These are phyloP conservation scores for Aspergillus tanneri DNA, from an alignment of 2,329 filamentous ascomycete genomes.

Conservation along the genomic window DNA sequence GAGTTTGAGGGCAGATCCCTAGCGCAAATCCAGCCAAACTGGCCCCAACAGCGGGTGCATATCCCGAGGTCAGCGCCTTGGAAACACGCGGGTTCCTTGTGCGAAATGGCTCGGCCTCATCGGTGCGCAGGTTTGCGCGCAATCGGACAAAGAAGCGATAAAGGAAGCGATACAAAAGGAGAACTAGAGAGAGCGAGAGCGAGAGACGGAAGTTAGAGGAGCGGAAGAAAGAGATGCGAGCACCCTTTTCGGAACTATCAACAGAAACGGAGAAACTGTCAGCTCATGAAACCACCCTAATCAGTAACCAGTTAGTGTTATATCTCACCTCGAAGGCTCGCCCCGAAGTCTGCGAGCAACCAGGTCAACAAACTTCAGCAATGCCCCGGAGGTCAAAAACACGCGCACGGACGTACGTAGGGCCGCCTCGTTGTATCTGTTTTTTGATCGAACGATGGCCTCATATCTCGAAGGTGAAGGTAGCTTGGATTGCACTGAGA, in stretches of 20 bases:
- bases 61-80: constrained; percentile 72
- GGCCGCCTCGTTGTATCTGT: constrained; percentile 69
- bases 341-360: constrained; percentile 37
- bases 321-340: constrained; percentile 15
- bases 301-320: neutral
- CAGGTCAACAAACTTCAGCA: constrained; percentile 62
- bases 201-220: constrained; percentile 75
- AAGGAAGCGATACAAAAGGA: constrained; percentile 84
- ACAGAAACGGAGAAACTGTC: constrained; percentile 1
- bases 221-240: constrained; percentile 44
- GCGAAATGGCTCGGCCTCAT: constrained; percentile 78
- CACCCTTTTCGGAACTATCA: constrained; percentile 30
- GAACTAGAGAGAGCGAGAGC: constrained; percentile 76
- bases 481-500: constrained; percentile 56
- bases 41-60: constrained; percentile 86
- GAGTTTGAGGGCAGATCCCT: constrained; percentile 69
- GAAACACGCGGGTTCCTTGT: constrained; percentile 76
- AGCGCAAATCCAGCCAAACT: constrained; percentile 81
- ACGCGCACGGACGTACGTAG: constrained; percentile 70
- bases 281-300: neutral
- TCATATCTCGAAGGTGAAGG: constrained; percentile 54
- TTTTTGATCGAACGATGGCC: constrained; percentile 50
- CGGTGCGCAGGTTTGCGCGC: constrained; percentile 72
- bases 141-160: constrained; percentile 85
- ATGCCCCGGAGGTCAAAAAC: constrained; percentile 63